Base-by-base conservation (phyloP, 2,329 filamentous ascomycete genomes). In the Fusarium anthophilum region DNA sequence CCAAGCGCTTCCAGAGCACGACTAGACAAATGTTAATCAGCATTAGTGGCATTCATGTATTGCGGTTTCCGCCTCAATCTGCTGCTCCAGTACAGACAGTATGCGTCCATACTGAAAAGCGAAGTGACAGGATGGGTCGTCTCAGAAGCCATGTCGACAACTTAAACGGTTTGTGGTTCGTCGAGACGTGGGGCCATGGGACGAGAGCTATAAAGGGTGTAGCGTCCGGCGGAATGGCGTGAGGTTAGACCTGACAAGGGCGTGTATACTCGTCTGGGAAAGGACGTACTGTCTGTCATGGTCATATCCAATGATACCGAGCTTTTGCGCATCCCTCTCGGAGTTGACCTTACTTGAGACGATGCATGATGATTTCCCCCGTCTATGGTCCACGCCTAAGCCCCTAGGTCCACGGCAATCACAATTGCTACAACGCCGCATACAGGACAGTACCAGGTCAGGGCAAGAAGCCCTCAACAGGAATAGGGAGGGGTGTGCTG, bases 181-280 rank as follows among this genome's bases (percentile, higher is more conserved):
- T 75, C 73, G 53, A 73, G 71, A 69, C 73, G 71, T 77, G 75
- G 76, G 70, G 70, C 75, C 76, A 72, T 77, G 76, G 70, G 70
- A 67, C 68, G 70, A 77, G 74, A 70, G 69, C 75, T 69, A 61
- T 61, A 77, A 78, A 67, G 69, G 77, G 77, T 72, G 76, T 78
- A 77, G 77, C 63, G 74, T 69, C 75, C 72, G 74, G 74, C 69
- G 74, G 75, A 72, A 78, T 78, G 77, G 77, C 77, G 76, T 78
- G 77, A 78, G 76, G 75, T 72, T 66, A 73, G 70, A 41, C 61
- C 41, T 59, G 67, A 70, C 74, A 66, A 64, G 71, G 67, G 70
- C 39, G 67, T 74, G 61, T 70, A 48, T 76, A 56, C 66, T 66
- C 66, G 70, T 78, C 71, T 71, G 71, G 76, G 76, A 76, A 77